phyloP scores from a whole-genome alignment of 208 protist genomes.

The Trypanosoma cruzi region DNA sequence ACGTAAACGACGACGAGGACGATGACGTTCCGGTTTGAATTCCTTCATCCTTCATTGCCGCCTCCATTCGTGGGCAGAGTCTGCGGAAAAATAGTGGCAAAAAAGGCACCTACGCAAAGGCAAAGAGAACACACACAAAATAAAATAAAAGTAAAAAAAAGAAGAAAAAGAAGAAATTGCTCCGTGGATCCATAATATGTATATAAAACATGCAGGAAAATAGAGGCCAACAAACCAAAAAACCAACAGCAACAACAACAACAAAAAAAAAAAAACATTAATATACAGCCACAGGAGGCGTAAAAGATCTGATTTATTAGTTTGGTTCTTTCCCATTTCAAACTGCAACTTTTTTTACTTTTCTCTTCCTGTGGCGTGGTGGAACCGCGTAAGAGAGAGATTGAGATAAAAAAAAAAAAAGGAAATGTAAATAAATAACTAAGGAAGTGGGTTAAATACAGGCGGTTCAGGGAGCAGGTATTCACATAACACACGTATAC shows the following conservation, averaged over 20 bases:
- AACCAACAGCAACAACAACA: not conserved
- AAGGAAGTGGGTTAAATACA: too few species aligned
- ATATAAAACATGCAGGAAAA: too few species aligned
- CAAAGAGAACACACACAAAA: too few species aligned
- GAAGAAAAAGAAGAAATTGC: not conserved
- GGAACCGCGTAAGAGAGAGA: too few species aligned
- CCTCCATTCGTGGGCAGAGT: slow-evolving; percentile 13
- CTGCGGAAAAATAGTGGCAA: slow-evolving; percentile 3
- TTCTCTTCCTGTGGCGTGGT: not conserved
- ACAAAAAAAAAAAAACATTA: slow-evolving; percentile 13
- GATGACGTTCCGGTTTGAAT: slow-evolving; percentile 17
- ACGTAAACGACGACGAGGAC: slow-evolving; percentile 21
- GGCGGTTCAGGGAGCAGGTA: too few species aligned
- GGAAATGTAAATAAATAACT: not conserved
- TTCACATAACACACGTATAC: too few species aligned
- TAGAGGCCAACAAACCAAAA: not conserved
- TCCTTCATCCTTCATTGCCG: slow-evolving; percentile 11
- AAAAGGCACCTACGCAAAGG: slow-evolving; percentile 1
- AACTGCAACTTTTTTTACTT: not conserved
- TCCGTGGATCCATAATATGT: not conserved
- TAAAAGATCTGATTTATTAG: not conserved
- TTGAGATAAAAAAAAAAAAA: slow-evolving; percentile 12
- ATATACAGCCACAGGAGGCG: not conserved
- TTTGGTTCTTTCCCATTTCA: not conserved
- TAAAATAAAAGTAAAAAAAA: not conserved